Evolutionary conservation across 176 grass and related monocot genomes (phyloP).

Genomic region (Alloteropsis semialata): DNA sequence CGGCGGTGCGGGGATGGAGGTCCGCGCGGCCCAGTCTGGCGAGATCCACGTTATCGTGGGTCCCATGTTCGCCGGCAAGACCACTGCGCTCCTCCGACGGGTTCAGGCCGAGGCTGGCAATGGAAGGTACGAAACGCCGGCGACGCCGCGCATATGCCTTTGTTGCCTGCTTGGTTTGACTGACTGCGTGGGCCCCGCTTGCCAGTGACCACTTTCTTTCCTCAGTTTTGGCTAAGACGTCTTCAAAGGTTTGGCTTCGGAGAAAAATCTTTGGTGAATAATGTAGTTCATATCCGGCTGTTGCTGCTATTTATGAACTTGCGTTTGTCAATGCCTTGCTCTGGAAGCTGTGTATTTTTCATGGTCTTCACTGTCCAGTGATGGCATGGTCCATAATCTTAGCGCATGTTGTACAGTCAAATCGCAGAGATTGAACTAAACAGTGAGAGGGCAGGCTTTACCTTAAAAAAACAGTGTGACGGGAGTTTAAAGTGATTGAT

Average conservation of each 20-base stretch:
- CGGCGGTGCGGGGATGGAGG: slow-evolving; percentile 7
- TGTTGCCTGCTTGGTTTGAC: background rate
- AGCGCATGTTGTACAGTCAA: background rate
- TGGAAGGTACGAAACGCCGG: slow-evolving; percentile 61
- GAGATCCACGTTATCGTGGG: slow-evolving; percentile 92
- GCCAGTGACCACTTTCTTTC: background rate
- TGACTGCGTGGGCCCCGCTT: background rate
- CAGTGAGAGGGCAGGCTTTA: too few species aligned
- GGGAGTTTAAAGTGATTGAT: too few species aligned
- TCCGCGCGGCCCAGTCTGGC: slow-evolving; percentile 35
- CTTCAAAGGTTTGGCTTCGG: background rate
- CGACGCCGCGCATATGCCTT: background rate
- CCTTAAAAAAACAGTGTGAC: too few species aligned
- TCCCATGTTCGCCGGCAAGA: slow-evolving; percentile 94
- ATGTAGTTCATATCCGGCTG: background rate
- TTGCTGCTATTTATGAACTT: background rate
- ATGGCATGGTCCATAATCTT: background rate
- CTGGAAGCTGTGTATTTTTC: background rate
- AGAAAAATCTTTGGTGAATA: background rate
- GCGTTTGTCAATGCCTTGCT: background rate
- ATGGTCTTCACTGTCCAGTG: background rate
- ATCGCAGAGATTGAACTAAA: background rate
- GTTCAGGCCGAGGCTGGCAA: slow-evolving; percentile 51
- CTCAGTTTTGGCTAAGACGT: background rate
- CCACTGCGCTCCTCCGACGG: slow-evolving; percentile 70